Evolutionary conservation across 768 basidiomycete genomes (phyloP), one percentile per base, ranked within the genome.

Genomic region (Pholiota conissans): DNA sequence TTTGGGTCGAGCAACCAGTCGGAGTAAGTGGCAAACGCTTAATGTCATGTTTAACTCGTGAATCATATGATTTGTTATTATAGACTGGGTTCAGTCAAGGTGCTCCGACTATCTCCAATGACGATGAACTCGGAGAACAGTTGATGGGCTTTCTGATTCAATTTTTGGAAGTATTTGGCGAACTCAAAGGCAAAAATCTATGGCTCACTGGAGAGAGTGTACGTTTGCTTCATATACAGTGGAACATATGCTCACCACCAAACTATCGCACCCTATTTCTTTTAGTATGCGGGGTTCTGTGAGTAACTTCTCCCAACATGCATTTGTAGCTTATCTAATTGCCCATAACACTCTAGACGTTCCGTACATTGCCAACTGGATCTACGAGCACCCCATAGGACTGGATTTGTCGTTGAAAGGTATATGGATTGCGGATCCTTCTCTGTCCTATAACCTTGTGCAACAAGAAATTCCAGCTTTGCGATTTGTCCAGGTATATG

Each of bases 1-100:
- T 89, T 30, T 90, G 80, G 76, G 81, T 90, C 10, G 89, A 90
- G 57, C 89, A 89, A 63, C 88, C 88, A 9, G 83, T 89, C 32
- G 88, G 88, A 49, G 76, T 76, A 68, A n/a, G 52, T 22, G 69
- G 51, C 3, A 9, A 35, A 18, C 29, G 9, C 37, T 37, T 34
- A 39, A 27, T 8, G 37, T 1, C 3, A 22, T 9, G 18, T 39
- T 32, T 32, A 32, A 6, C 30, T 6, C 30, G 30, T 13, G 30
- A 18, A 48, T 34, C 42, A 50, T 42, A 35, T 49, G 47, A 18
- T 48, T 28, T 1, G 40, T 27, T 46, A 5, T 20, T 39, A 16
- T 47, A 80, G 65, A 90, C 88, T 5, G 89, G 89, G 0, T 90
- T 86, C 67, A 86, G 83, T 28, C 86, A 84, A 64, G 89, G 89